These are phyloP conservation scores for Patellifolia procumbens DNA, from an alignment of 179 eudicot genomes.

Conservation along the genomic window DNA sequence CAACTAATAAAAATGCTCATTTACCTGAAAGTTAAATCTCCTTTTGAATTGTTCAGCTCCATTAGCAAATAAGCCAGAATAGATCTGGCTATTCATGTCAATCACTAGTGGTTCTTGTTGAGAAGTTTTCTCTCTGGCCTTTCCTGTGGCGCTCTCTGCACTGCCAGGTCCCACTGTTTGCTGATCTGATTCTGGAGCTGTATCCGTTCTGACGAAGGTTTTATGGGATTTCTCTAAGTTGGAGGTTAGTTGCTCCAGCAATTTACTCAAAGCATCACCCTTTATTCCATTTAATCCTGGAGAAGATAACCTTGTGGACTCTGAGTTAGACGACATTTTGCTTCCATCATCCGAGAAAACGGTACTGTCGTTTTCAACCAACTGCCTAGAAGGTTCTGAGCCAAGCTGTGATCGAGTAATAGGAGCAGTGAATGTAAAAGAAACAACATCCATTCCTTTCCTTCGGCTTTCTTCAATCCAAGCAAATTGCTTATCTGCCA, in stretches of 20 bases:
- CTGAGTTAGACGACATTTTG: constrained; percentile 44
- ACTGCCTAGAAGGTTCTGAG: constrained; percentile 32
- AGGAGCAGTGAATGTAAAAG: constrained; percentile 91
- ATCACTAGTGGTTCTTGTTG: constrained; percentile 30
- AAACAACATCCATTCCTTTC: constrained; percentile 81
- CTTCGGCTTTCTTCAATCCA: constrained; percentile 62
- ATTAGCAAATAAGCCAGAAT: constrained; percentile 34
- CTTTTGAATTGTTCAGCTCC: constrained; percentile 31
- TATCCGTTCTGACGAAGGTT: constrained; percentile 31
- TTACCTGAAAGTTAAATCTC: constrained; percentile 58
- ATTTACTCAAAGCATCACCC: constrained; percentile 70
- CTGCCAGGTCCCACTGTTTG: constrained; percentile 33
- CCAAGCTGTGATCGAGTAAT: constrained; percentile 49
- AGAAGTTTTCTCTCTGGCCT: constrained; percentile 28
- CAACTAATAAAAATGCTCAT: no score
- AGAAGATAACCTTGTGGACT: constrained; percentile 43
- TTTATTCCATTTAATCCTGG: constrained; percentile 46
- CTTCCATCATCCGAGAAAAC: constrained; percentile 39
- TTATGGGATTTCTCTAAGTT: constrained; percentile 48
- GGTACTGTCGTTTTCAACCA: constrained; percentile 33
- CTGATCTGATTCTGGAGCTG: constrained; percentile 36
- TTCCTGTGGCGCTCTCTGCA: constrained; percentile 32
- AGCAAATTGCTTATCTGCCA: constrained; percentile 39
- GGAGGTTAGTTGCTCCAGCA: constrained; percentile 66
- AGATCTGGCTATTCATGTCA: constrained; percentile 27